Evolutionary conservation across 495 filamentous ascomycete species (phyloP).

Genomic region (Cryomyces antarcticus): DNA sequence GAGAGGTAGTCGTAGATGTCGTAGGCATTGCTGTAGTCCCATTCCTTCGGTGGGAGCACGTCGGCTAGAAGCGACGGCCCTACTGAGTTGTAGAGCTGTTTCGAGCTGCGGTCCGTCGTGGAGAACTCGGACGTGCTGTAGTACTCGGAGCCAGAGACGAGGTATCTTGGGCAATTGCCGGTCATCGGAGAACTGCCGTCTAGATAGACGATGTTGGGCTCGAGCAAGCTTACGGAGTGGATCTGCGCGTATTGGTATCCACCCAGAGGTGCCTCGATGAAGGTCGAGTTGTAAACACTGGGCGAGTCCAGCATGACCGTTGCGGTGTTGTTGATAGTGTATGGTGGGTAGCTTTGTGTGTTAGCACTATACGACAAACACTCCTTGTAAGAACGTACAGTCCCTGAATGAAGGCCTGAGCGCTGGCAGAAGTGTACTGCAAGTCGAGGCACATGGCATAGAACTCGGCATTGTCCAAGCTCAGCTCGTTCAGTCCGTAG

Average conservation of each 20-base stretch:
- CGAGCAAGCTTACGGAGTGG: slow-evolving; percentile 25
- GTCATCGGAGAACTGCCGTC: slow-evolving; percentile 24
- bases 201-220: slow-evolving; percentile 34
- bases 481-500: slow-evolving; percentile 21
- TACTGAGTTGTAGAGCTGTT: slow-evolving; percentile 31
- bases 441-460: slow-evolving; percentile 26
- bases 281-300: slow-evolving; percentile 26
- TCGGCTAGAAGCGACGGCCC: slow-evolving; percentile 9
- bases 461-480: slow-evolving; percentile 27
- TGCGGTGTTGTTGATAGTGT: no score
- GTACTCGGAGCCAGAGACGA: slow-evolving; percentile 20
- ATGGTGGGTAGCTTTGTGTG: slow-evolving; percentile 13
- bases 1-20: slow-evolving; percentile 54
- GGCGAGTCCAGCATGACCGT: no score
- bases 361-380: slow-evolving; percentile 17
- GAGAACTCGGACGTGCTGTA: slow-evolving; percentile 19
- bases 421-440: slow-evolving; percentile 34
- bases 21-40: slow-evolving; percentile 34
- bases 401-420: slow-evolving; percentile 59
- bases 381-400: slow-evolving; percentile 42
- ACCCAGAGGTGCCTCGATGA: slow-evolving; percentile 34
- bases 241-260: slow-evolving; percentile 61
- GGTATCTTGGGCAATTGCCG: slow-evolving; percentile 29
- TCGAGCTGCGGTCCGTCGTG: slow-evolving; percentile 18
- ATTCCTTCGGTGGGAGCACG: slow-evolving; percentile 13